Evolutionary conservation across 2,329 filamentous ascomycete species (phyloP), one percentile per base, ranked within the genome.

Genomic region (Ploettnerulaceae sp.): DNA sequence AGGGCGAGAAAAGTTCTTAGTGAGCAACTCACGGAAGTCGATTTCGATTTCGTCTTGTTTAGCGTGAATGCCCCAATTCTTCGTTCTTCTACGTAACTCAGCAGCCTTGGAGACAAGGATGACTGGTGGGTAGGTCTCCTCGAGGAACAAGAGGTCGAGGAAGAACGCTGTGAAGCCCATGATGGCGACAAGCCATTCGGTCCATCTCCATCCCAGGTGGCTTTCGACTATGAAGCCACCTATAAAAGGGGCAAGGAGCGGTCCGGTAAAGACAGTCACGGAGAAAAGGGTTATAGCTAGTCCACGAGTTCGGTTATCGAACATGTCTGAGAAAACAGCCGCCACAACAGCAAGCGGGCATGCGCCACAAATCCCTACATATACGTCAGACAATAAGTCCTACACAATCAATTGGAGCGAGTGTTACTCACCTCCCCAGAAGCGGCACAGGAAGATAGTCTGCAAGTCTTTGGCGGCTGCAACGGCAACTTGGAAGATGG

Each of bases 261-360:
- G 83, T 4, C 82, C 82, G 1, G 76, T 73, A 56, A 87, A 87
- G 28, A 86, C 77, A 11, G 73, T 71, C 69, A 81, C 75, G 33
- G 75, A 71, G 61, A 80, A 81, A 31, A 79, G 60, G 2, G 77
- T 76, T 36, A 79, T 74, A 51, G 76, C 75, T 31, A 75, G 28
- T 47, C 82, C 76, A 54, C 81, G 72, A 34, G 74, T 77, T 52
- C 72, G 70, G 65, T 83, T 81, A 65, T 80, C 76, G 57, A 83
- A 82, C 77, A 86, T 81, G 65, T 88, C 84, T 17, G 79, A 80
- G 65, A 86, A 86, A 43, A 86, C 79, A 48, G 82, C 83, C 3
- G 79, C 82, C 43, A 84, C 82, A 60, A 86, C 73, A 55, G 86
- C 76, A 32, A 88, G 67, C 2, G 82, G 79, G 49, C 78, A 82